Percentiles rank a stretch among this genome's conserved stretches.
Evolutionary conservation across 129 eudicot genomes (phyloP).

Genomic region (Glebionis coronaria): DNA sequence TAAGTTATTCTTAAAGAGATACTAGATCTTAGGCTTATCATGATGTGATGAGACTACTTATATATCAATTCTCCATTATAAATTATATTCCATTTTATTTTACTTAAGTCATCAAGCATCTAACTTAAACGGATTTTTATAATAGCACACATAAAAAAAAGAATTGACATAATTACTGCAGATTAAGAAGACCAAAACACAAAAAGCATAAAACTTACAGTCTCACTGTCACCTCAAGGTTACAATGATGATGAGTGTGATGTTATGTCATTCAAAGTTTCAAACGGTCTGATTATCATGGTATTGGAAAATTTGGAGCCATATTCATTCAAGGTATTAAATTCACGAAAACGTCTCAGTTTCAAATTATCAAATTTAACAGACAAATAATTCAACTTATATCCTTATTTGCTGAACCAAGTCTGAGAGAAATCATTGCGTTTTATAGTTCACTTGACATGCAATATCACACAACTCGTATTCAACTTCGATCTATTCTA

Average conservation of each 20-base stretch:
- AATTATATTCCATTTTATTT: background rate
- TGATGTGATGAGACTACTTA: background rate
- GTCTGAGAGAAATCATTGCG: constrained; percentile 1
- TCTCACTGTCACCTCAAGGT: background rate
- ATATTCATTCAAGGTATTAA: background rate
- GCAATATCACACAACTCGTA: background rate
- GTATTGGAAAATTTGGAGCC: background rate
- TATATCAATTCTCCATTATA: background rate
- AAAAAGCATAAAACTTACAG: background rate
- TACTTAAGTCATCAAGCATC: too few relatives aligned
- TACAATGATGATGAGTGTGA: background rate
- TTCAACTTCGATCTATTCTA: background rate
- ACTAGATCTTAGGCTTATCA: too few relatives aligned
- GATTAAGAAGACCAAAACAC: background rate
- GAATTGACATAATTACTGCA: background rate
- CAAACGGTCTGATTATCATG: background rate
- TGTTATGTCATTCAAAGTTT: background rate
- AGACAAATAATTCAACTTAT: background rate
- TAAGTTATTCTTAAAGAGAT: too few relatives aligned
- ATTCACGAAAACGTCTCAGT: too few relatives aligned
- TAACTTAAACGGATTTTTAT: background rate
- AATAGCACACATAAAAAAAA: background rate
- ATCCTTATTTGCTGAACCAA: background rate
- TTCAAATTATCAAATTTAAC: background rate
- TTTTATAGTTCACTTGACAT: background rate